Base-by-base conservation (phyloP, 768 basidiomycete species). In the Gloeopeniophorella convolvens region DNA sequence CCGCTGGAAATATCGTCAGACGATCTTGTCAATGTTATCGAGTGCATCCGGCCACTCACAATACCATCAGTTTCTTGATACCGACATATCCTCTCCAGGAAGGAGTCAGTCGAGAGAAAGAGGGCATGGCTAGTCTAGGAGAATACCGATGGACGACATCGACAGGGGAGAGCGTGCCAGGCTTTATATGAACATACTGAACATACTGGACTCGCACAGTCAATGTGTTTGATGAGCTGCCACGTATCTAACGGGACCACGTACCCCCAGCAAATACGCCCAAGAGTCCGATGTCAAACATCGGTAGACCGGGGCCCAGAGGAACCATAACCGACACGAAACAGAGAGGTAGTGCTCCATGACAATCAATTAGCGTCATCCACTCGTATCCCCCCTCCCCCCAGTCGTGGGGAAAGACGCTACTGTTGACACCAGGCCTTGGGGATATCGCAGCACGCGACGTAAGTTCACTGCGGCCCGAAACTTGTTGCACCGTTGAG, bases 51-150 rank as follows among this genome's bases (percentile, higher is more conserved):
- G 41, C 30, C 18, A 35, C 55, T 48, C 28, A 56, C 55, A 56
- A 56, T 4, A 55, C 42, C 24, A 56, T 40, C 6, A 56, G 15
- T 27, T 48, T 55, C 30, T 35, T 56, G 27, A 56, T 44, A 15
- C 36, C 21, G 33, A 9, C 5, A 21, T 43, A 56, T 28, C 55
- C 55, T 37, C 42, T 39, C 55, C 55, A 56, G 6, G 50, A 48
- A 18, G 55, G 45, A 21, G 53, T 54, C 27, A 56, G 28, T 15
- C 46, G 54, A 32, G 42, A 54, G 37, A 37, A 41, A 13, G 51
- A 28, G 15, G 37, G 16, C 55, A 56, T 56, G 3, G 34, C 8
- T 35, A 37, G 18, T 51, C 10, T 24, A 45, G 31, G 20, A 24
- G 20, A 51, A 37, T 40, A 18, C 18, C 18, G 20, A 3, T 32